A percentile compares a stretch with the other conserved stretches of the same genome.
phyloP scores from a whole-genome alignment of 345 rosid species.

The Eucalyptus sp. region DNA sequence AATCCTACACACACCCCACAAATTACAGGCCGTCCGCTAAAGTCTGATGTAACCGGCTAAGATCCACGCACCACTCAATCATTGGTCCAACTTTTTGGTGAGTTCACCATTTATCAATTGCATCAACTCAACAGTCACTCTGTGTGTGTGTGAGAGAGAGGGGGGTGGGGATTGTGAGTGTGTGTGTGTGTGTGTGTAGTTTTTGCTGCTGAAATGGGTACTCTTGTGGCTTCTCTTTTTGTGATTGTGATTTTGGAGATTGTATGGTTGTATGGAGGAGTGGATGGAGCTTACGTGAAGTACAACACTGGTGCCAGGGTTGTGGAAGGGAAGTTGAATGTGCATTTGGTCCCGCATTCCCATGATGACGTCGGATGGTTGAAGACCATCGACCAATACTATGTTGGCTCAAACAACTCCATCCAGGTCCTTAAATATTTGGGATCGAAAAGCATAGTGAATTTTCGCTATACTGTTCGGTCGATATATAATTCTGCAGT shows the following conservation, averaged over 20 bases:
- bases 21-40: not conserved
- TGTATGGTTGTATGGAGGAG: conserved; percentile 2
- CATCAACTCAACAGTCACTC: not conserved
- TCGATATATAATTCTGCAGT: not conserved
- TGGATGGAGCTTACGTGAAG: conserved; percentile 28
- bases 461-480: not conserved
- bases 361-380: conserved; percentile 91
- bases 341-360: conserved; percentile 79
- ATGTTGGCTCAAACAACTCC: conserved; percentile 56
- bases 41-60: not conserved
- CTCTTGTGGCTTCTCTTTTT: not conserved
- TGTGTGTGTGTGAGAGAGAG: not conserved
- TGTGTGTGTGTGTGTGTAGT: not conserved
- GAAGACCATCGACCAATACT: conserved; percentile 79
- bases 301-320: conserved; percentile 44
- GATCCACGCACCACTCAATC: not conserved
- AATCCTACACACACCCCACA: not conserved
- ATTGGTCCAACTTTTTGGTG: not conserved
- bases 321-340: conserved; percentile 56
- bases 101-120: not conserved
- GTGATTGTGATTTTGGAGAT: not conserved
- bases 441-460: not conserved
- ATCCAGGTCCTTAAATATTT: conserved; percentile 37
- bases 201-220: not conserved
- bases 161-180: not conserved